Evolutionary conservation across 1,284 basidiomycete genomes (phyloP), one percentile per base, ranked within the genome.

Genomic region (Erythrobasidium hasegawianum): DNA sequence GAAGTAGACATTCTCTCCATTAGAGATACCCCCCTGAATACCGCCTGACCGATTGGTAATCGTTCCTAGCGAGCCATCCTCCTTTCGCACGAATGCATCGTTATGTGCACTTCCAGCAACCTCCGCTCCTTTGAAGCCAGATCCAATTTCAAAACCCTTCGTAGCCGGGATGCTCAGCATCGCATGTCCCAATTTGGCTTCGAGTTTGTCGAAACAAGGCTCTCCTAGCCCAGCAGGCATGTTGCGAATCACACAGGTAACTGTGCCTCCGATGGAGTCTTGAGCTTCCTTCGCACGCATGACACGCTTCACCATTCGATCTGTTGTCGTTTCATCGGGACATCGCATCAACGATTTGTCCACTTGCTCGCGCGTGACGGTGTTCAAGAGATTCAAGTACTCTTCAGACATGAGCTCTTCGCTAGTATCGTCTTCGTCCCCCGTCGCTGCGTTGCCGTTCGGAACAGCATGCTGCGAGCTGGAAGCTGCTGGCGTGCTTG

Each of bases 151-250:
- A 78, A 99, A 98, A 2, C 86, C 93, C 78, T 99, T 99, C 66
- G 96, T 98, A 7, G 96, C 95, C 38, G 96, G 96, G 75, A 98
- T 97, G 68, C 90, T 94, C 66, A 99, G 84, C 94, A 99, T 98
- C 16, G 96, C 96, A 77, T 98, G 96, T 2, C 85, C 96, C 67
- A 99, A 86, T 72, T 87, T 86, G 38, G 96, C 96, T 79, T 97
- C 96, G 76, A 98, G 87, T 81, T 98, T 98, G 83, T 99, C 94
- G 77, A 99, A 98, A 66, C 91, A 89, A 52, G 96, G 96, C 79
- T 98, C 96, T 64, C 96, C 96, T 40, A 98, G 84, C 1, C 96
- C 96, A 18, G 87, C 80, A 45, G 96, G 94, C 5, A 89, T 85
- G 71, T 87, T 85, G 60, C 95, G 88, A 75, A 99, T 90, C 45